These are phyloP conservation scores for Pythium phragmitis DNA, from an alignment of 352 stramenopile genomes.

Conservation along the genomic window DNA sequence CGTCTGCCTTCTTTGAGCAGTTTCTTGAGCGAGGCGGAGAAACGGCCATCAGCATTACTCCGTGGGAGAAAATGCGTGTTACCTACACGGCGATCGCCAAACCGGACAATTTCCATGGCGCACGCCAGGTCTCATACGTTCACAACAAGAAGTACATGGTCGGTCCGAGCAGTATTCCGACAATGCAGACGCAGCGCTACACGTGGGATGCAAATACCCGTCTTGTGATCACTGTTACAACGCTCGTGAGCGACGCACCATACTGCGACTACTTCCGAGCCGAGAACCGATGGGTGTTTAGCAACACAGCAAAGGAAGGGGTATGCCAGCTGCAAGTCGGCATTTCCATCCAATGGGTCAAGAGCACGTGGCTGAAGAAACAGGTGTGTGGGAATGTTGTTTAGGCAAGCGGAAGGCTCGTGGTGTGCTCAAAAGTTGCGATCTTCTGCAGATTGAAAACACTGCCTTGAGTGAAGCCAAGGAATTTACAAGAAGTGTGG, in stretches of 20 bases:
- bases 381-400: slow-evolving; percentile 42
- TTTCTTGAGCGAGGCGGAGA: slow-evolving; percentile 51
- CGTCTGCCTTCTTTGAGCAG: slow-evolving; percentile 40
- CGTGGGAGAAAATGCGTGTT: slow-evolving; percentile 44
- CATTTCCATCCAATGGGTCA: slow-evolving; percentile 71
- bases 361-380: slow-evolving; percentile 88
- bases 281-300: slow-evolving; percentile 87
- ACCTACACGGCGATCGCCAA: slow-evolving; percentile 58
- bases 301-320: slow-evolving; percentile 38
- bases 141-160: slow-evolving; percentile 92
- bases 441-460: slow-evolving; percentile 60
- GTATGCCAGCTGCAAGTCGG: slow-evolving; percentile 59
- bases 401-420: background rate
- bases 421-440: background rate
- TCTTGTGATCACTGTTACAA: slow-evolving; percentile 75
- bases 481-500: slow-evolving; percentile 48
- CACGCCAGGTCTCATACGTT: slow-evolving; percentile 53
- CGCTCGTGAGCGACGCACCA: slow-evolving; percentile 68
- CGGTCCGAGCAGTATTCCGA: slow-evolving; percentile 75
- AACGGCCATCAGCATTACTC: slow-evolving; percentile 54
- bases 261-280: slow-evolving; percentile 88
- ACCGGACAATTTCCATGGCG: slow-evolving; percentile 61
- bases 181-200: slow-evolving; percentile 68
- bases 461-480: slow-evolving; percentile 73
- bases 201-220: slow-evolving; percentile 39